These are phyloP conservation scores for Furcasterigmium sp. DNA, from an alignment of 2,329 filamentous ascomycete genomes.

Conservation along the genomic window DNA sequence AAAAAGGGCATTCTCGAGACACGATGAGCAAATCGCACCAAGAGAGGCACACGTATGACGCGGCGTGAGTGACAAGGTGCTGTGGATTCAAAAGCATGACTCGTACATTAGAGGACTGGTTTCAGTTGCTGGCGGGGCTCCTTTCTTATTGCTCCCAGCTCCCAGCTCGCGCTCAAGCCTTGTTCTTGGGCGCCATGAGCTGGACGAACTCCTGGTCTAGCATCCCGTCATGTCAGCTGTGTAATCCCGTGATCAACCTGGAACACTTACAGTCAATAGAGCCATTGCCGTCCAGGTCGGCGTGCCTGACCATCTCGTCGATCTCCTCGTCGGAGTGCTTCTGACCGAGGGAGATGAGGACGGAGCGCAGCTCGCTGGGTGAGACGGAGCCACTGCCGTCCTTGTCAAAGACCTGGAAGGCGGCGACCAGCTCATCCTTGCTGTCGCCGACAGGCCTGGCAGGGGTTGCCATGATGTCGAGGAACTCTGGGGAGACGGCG, in stretches of 20 bases:
- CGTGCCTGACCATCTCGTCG: conserved; percentile 14
- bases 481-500: conserved; percentile 7
- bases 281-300: conserved; percentile 13
- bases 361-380: conserved; percentile 12
- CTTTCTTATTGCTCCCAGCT: too few species aligned
- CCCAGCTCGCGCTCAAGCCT: too few species aligned
- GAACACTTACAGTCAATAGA: conserved; percentile 12
- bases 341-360: conserved; percentile 13
- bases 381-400: conserved; percentile 14
- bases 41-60: background rate
- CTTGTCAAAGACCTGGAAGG: conserved; percentile 14
- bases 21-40: too few species aligned
- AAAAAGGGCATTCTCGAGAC: too few species aligned
- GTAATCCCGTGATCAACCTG: background rate
- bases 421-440: conserved; percentile 12
- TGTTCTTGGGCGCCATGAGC: conserved; percentile 13
- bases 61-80: too few species aligned
- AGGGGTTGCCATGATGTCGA: conserved; percentile 13
- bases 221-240: background rate
- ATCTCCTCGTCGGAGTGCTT: conserved; percentile 14
- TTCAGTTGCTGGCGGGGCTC: too few species aligned
- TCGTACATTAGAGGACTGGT: background rate
- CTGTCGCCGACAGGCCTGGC: conserved; percentile 9
- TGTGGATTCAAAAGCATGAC: background rate
- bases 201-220: conserved; percentile 14